Percentiles rank a stretch among this genome's conserved stretches.
These are phyloP conservation scores for Cucurbita maxima DNA, from an alignment of 306 rosid species.

Conservation along the genomic window DNA sequence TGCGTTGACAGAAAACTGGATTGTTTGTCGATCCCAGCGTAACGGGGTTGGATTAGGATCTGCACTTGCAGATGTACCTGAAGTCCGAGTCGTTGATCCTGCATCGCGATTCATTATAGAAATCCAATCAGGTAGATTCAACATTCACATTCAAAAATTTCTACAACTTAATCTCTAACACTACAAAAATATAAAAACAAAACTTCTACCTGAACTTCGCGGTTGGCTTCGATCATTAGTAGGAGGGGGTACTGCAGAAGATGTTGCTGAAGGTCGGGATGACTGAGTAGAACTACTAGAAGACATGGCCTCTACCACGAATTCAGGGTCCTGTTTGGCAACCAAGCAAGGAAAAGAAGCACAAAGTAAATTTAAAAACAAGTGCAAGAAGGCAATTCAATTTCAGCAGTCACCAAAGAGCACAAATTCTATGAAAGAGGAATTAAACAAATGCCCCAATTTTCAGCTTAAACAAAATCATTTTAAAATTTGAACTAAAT, in stretches of 20 bases:
- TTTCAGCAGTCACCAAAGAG: not conserved
- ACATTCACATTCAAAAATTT: not conserved
- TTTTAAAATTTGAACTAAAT: not conserved
- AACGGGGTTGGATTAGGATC: conserved; percentile 41
- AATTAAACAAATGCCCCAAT: not conserved
- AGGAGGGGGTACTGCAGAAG: conserved; percentile 17
- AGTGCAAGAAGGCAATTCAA: not conserved
- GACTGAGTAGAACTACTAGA: conserved; percentile 48
- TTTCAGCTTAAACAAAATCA: not conserved
- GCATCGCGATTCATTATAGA: not conserved
- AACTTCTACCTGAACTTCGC: conserved; percentile 33
- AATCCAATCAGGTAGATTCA: conserved; percentile 8
- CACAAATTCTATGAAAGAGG: not conserved
- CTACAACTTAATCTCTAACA: not conserved
- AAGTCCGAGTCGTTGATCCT: conserved; percentile 57
- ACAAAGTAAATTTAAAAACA: not conserved
- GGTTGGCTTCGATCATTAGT: conserved; percentile 40
- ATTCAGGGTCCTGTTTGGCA: conserved; percentile 55
- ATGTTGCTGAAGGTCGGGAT: conserved; percentile 28
- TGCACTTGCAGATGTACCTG: conserved; percentile 50
- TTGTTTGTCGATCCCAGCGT: conserved; percentile 82
- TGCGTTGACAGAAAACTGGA: conserved; percentile 84
- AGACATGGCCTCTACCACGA: conserved; percentile 68
- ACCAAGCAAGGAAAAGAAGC: not conserved
- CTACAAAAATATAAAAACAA: not conserved